Evolutionary conservation across 2,329 filamentous ascomycete species (phyloP).

Genomic region (Graphiopsis chlorocephala): DNA sequence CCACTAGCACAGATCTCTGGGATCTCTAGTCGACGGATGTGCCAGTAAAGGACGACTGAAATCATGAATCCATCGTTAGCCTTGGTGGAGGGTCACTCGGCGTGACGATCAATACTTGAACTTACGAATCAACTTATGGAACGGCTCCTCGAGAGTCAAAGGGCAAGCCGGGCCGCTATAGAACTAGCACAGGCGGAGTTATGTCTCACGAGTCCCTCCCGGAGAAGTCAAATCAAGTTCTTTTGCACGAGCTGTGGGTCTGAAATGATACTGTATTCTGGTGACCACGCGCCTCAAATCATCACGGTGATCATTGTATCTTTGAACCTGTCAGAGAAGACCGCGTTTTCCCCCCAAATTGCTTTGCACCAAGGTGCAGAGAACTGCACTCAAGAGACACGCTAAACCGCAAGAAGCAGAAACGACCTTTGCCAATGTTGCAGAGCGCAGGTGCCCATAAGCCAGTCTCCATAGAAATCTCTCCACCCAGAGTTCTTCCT

Average conservation of each 20-base stretch:
- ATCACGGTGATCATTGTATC: not conserved
- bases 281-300: not conserved
- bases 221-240: not conserved
- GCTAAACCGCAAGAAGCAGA: not conserved
- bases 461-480: not conserved
- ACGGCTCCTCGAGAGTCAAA: not conserved
- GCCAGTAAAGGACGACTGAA: not conserved
- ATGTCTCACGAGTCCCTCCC: not conserved
- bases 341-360: not conserved
- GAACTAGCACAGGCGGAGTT: not conserved
- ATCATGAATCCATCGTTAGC: not conserved
- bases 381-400: not conserved
- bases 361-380: not conserved
- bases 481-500: not conserved
- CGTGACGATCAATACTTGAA: not conserved
- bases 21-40: not conserved
- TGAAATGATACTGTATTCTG: not conserved
- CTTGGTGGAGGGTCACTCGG: not conserved
- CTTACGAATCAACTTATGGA: not conserved
- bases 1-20: not conserved
- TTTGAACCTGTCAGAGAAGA: not conserved
- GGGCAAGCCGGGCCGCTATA: not conserved
- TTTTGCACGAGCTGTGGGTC: not conserved
- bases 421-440: not conserved
- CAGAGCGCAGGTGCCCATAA: not conserved